A percentile compares a stretch with the other conserved stretches of the same genome.
Conservation (phyloP, 225 moss, liverwort and hornwort genomes). For the Bryum argenteum region DNA sequence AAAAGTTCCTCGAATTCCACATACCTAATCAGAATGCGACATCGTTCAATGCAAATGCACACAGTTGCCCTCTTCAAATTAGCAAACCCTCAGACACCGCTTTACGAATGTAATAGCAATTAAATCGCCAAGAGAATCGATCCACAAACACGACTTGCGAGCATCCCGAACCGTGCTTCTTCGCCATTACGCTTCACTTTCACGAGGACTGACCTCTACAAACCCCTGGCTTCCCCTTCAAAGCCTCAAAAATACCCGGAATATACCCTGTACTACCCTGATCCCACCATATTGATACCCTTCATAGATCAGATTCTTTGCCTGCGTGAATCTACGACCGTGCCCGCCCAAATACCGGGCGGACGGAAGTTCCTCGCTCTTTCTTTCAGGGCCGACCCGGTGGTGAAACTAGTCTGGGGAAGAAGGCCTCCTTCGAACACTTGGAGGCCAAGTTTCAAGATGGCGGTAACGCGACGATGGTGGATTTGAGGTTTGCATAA, state of each 20-base stretch:
- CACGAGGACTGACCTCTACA: neutral
- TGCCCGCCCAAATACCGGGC: slow-evolving; percentile 6
- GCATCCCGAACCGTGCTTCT: neutral
- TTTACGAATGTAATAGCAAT: neutral
- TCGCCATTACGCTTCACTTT: neutral
- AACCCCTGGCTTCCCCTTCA: slow-evolving; percentile 20
- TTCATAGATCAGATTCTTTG: neutral
- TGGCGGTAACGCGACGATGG: slow-evolving; percentile 21
- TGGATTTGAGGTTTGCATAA: slow-evolving; percentile 19
- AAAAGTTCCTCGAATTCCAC: neutral
- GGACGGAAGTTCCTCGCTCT: neutral
- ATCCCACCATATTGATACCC: neutral
- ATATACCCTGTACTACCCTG: neutral
- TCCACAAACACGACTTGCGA: slow-evolving; percentile 6
- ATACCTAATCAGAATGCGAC: neutral
- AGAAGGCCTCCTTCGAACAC: neutral
- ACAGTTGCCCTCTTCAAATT: neutral
- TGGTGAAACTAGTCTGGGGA: neutral
- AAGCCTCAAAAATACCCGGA: neutral
- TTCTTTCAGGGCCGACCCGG: neutral
- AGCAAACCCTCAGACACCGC: neutral
- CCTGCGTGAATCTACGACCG: neutral
- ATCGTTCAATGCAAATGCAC: slow-evolving; percentile 6
- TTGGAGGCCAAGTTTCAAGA: slow-evolving; percentile 27
- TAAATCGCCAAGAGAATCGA: neutral